These are phyloP conservation scores for Juglanconis juglandina DNA, from an alignment of 2,329 filamentous ascomycete genomes.

Conservation along the genomic window DNA sequence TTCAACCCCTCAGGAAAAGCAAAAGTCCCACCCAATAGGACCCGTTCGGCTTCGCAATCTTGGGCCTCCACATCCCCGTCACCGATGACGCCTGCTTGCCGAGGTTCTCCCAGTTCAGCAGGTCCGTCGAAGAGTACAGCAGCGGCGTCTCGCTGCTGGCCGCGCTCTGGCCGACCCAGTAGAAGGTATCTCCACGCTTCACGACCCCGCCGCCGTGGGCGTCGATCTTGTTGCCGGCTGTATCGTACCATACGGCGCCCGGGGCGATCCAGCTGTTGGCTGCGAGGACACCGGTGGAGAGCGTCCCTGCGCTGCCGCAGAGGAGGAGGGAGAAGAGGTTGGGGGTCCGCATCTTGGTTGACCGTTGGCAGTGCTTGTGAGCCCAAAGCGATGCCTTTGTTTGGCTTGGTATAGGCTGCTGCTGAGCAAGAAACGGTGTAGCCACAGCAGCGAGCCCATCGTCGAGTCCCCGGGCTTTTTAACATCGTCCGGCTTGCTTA, in stretches of 20 bases:
- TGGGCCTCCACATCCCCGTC: constrained; percentile 37
- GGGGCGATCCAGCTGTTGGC: constrained; percentile 35
- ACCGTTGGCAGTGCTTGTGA: neutral
- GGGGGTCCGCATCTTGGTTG: neutral
- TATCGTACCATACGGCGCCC: constrained; percentile 37
- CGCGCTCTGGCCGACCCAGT: constrained; percentile 37
- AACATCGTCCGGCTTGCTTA: too few species aligned
- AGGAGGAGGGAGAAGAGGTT: neutral
- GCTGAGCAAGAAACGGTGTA: too few species aligned
- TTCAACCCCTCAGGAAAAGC: neutral
- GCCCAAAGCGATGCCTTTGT: too few species aligned
- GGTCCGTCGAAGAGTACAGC: constrained; percentile 37
- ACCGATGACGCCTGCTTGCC: constrained; percentile 31
- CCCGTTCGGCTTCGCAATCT: constrained; percentile 38
- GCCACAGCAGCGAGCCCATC: too few species aligned
- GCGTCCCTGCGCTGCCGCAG: neutral
- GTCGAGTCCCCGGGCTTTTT: too few species aligned
- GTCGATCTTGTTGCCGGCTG: constrained; percentile 36
- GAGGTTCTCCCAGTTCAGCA: constrained; percentile 38
- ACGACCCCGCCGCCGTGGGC: constrained; percentile 37
- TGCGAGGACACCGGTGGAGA: neutral
- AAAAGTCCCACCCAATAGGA: constrained; percentile 31
- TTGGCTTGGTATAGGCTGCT: too few species aligned
- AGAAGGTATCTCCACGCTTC: constrained; percentile 34
- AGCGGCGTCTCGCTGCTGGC: constrained; percentile 33